Evolutionary conservation across 805 yeast genomes (phyloP), one percentile per base, ranked within the genome.

Genomic region (Nakazawaea ernobii): DNA sequence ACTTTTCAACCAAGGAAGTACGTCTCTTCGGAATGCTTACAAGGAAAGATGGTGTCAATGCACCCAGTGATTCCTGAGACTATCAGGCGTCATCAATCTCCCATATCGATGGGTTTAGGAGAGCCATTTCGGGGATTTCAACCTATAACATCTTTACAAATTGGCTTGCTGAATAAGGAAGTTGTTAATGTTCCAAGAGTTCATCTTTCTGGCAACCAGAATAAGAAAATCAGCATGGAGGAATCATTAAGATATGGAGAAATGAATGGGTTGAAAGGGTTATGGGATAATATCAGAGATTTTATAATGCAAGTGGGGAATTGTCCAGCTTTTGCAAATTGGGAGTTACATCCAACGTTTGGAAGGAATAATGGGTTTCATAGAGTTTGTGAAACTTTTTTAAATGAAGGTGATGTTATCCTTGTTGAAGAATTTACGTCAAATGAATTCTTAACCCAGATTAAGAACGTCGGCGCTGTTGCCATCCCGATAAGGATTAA

Each of bases 71-170:
- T 73, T 0, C 79, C 80, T 1, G 64, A 59, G 26, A 74, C 70
- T 1, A 61, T 63, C 45, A 59, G 54, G 42, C 65, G 72, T 2
- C 84, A 79, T 55, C 72, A 76, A 0, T 56, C 67, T 1, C 79
- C 82, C 2, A 70, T 82, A 33, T 65, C 68, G 14, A 63, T 82
- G 43, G 72, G 74, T 30, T 81, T 76, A 48, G 88, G 88, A 10
- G 68, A 73, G 55, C 89, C 89, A n/a, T 74, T 79, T 58, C 68
- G 71, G 39, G 78, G 76, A 11, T 73, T 80, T 52, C 82, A 80
- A 58, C 88, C 88, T 0, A 60, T 82, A 40, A 73, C 73, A n/a
- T 61, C 75, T 4, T 69, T 82, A 35, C 68, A 70, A 15, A 65
- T 79, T 15, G 64, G 69, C 39, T 60, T 81, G 13, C 66, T 70